Evolutionary conservation across 2,329 filamentous ascomycete species (phyloP), one percentile per base, ranked within the genome.

Genomic region (Fusarium globosum): DNA sequence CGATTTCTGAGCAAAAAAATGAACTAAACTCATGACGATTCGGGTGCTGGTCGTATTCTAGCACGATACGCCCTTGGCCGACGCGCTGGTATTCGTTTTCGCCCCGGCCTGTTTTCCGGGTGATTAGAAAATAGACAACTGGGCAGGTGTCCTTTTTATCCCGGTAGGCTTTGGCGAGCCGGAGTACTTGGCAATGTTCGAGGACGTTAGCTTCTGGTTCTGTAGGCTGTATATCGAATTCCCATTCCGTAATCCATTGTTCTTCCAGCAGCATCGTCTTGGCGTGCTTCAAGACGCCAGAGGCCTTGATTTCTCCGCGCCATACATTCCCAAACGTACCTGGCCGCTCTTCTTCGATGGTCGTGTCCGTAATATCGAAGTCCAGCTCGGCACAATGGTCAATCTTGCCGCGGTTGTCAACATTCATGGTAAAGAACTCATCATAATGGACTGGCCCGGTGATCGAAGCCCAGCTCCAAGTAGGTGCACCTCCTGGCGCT

Each of bases 81-180:
- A 46, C 43, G 4, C 43, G 43, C 23, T 46, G 43, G 43, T 45
- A 45, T 45, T 28, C 43, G 0, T 28, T 46, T 20, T 46, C 43
- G 0, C 18, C 23, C 23, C 23, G 23, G 18, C 43, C 18, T 46
- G 43, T 46, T 14, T 28, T 5, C 43, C 0, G 18, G 12, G 28
- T 20, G 2, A 46, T 46, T 0, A 46, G 43, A 46, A 46, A 46
- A 10, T 46, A 46, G 23, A 28, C 8, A 5, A 28, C 23, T 9
- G 43, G 43, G 8, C 7, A 10, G 43, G 0, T 28, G 3, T 4
- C 8, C 18, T 46, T 0, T 18, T 46, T 46, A 46, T 46, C 0
- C 0, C 43, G 43, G 8, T 46, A 46, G 23, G 6, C 43, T 46
- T 1, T 46, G 8, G 23, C 43, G 18, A 46, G 43, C 14, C 43